phyloP scores from a whole-genome alignment of 2,329 filamentous ascomycete genomes.

The Dactylonectria macrodidyma region DNA sequence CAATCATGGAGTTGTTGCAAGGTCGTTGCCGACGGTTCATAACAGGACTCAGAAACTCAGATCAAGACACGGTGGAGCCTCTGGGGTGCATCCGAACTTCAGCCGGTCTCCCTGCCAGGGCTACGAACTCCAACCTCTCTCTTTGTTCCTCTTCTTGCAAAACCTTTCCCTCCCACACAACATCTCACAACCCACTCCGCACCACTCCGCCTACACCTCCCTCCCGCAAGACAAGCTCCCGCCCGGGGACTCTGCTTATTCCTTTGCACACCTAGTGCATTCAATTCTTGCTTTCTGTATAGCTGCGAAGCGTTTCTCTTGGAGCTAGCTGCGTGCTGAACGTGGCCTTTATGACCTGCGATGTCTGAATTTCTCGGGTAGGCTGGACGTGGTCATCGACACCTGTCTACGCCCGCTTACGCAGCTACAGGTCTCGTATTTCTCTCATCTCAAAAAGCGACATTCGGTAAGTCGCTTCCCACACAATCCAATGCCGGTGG shows the following conservation, averaged over 20 bases:
- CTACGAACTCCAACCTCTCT: constrained; percentile 50
- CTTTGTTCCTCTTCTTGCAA: constrained; percentile 51
- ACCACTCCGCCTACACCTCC: constrained; percentile 42
- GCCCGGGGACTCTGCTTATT: constrained; percentile 37
- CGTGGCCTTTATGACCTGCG: constrained; percentile 54
- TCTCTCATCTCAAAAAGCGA: constrained; percentile 98
- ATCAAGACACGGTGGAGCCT: background rate
- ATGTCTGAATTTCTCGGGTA: constrained; percentile 77
- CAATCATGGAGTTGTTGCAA: background rate
- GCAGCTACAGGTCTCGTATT: constrained; percentile 81
- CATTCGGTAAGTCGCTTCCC: constrained; percentile 80
- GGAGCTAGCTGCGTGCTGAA: constrained; percentile 58
- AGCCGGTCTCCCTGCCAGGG: constrained; percentile 44
- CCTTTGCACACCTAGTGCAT: constrained; percentile 35
- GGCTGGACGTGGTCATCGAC: constrained; percentile 49
- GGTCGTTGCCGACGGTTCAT: background rate
- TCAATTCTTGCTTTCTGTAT: constrained; percentile 38
- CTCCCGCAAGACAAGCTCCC: constrained; percentile 34
- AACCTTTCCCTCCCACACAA: constrained; percentile 52
- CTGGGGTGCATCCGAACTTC: constrained; percentile 44
- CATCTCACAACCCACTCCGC: constrained; percentile 36
- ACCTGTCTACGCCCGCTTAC: constrained; percentile 53
- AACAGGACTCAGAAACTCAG: background rate
- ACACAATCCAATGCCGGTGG: constrained; percentile 20
- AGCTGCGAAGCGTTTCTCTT: constrained; percentile 40